Base-by-base conservation (phyloP, 192 early-diverging fungal species). In the Phlyctochytrium bullatum region DNA sequence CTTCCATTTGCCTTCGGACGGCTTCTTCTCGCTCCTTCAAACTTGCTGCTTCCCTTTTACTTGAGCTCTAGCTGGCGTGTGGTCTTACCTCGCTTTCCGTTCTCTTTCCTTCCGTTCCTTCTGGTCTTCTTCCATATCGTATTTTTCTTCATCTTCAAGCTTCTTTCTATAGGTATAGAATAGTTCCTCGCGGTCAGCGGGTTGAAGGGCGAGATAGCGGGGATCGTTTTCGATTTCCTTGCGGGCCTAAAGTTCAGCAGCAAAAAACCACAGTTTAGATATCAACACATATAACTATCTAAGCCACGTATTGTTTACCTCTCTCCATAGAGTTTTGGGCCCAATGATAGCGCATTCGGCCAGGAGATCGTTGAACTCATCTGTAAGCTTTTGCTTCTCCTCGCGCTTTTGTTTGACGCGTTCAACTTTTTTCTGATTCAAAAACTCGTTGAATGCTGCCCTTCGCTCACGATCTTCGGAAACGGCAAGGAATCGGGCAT, bases 151-250 rank as follows among this genome's bases (percentile, higher is more conserved):
- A 4, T 73, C 65, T 23, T 75, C 74, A 2, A 82, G 61, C 52
- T 74, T 75, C 58, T 74, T 76, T 32, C 84, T 67, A 62, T 86
- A 91, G 47, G 89, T 83, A 34, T 87, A 71, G 63, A 92, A 92
- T 51, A 88, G 58, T 34, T 85, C 85, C 72, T 92, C 91, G 14
- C 91, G 75, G 47, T 86, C 74, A 14, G 61, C 76, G n/a, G 84
- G 86, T 30, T 80, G 83, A 27, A 92, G 73, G 2, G 85, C 90
- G 24, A 80, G 74, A 65, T 88, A 91, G 12, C 89, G 74, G 34
- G 74, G 66, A 62, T 92, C 89, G 0, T 81, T 61, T 52, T 92
- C 84, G 59, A 92, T 81, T n/a, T 83, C 53, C 16, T 71, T 73
- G 69, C 88, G 87, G 29, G 86, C 75, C 71, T 87, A 47, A 54